These are phyloP conservation scores for Naganishia albida DNA, from an alignment of 1,284 basidiomycete species.

Conservation along the genomic window DNA sequence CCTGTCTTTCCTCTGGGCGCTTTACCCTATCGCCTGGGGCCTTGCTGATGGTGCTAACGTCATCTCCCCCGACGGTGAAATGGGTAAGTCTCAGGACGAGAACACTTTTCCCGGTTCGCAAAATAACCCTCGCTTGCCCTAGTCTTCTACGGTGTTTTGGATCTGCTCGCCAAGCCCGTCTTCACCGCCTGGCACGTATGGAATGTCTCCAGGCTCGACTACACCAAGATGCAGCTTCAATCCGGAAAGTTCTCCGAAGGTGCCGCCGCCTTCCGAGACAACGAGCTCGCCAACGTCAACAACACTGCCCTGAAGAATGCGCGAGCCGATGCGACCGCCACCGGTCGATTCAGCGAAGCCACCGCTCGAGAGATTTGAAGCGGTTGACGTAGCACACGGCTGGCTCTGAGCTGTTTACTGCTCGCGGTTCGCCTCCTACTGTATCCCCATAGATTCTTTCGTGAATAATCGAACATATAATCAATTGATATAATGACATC, in stretches of 20 bases:
- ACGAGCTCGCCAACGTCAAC: slow-evolving; percentile 23
- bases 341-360: slow-evolving; percentile 28
- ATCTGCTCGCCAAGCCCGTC: slow-evolving; percentile 61
- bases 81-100: slow-evolving; percentile 42
- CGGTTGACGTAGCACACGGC: not conserved
- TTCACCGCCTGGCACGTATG: slow-evolving; percentile 47
- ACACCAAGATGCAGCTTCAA: slow-evolving; percentile 43
- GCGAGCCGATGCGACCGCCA: slow-evolving; percentile 30
- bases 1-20: slow-evolving; percentile 59
- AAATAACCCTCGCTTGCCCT: not conserved
- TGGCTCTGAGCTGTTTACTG: not conserved
- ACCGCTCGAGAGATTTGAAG: slow-evolving; percentile 30
- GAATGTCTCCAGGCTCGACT: slow-evolving; percentile 39
- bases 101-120: not conserved
- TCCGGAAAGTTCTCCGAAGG: slow-evolving; percentile 36
- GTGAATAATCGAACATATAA: not conserved
- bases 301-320: slow-evolving; percentile 30
- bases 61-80: slow-evolving; percentile 52
- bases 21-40: slow-evolving; percentile 59
- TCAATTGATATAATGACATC: not conserved
- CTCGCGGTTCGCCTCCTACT: not conserved
- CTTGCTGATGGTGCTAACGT: slow-evolving; percentile 54
- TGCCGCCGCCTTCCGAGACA: slow-evolving; percentile 23
- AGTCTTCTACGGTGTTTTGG: slow-evolving; percentile 64
- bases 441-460: slow-evolving; percentile 19